Conservation (phyloP, 768 basidiomycete species). For the Mycena polygramma region DNA sequence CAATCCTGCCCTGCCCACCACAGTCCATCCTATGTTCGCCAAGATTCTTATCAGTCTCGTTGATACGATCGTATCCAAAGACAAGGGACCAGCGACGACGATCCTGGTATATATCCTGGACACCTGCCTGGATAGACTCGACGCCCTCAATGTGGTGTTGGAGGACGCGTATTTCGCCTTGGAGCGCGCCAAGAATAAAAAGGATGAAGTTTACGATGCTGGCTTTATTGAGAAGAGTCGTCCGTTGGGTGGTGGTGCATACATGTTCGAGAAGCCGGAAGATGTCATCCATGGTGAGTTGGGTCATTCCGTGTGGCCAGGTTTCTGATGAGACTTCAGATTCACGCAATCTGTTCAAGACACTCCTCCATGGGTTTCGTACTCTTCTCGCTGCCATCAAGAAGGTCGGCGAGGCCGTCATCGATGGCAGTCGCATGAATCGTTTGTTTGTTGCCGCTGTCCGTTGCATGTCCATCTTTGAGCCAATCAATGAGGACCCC, state of each 20-base stretch:
- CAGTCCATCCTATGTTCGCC: conserved; percentile 89
- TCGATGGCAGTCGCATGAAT: conserved; percentile 89
- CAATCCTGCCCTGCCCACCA: conserved; percentile 83
- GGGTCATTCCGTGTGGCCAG: conserved; percentile 2
- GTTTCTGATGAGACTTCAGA: conserved; percentile 62
- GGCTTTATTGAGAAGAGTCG: conserved; percentile 86
- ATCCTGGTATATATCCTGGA: conserved; percentile 85
- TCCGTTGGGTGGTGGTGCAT: conserved; percentile 83
- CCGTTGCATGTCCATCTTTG: conserved; percentile 87
- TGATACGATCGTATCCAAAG: conserved; percentile 85
- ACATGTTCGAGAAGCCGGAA: conserved; percentile 85
- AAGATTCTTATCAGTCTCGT: conserved; percentile 94
- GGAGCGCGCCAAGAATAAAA: conserved; percentile 64
- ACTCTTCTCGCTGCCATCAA: conserved; percentile 82
- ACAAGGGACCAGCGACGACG: conserved; percentile 70
- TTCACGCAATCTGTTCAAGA: conserved; percentile 87
- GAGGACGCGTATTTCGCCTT: conserved; percentile 64
- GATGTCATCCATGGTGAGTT: conserved; percentile 82
- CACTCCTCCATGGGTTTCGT: conserved; percentile 90
- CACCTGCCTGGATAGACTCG: conserved; percentile 86
- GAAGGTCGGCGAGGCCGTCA: conserved; percentile 75
- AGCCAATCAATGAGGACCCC: conserved; percentile 77
- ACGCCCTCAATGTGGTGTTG: conserved; percentile 78
- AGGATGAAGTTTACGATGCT: conserved; percentile 60
- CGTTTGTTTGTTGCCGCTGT: conserved; percentile 90